Conservation (phyloP, 2,329 filamentous ascomycete genomes). For the Ophiocordyceps polyrhachis-furcata region DNA sequence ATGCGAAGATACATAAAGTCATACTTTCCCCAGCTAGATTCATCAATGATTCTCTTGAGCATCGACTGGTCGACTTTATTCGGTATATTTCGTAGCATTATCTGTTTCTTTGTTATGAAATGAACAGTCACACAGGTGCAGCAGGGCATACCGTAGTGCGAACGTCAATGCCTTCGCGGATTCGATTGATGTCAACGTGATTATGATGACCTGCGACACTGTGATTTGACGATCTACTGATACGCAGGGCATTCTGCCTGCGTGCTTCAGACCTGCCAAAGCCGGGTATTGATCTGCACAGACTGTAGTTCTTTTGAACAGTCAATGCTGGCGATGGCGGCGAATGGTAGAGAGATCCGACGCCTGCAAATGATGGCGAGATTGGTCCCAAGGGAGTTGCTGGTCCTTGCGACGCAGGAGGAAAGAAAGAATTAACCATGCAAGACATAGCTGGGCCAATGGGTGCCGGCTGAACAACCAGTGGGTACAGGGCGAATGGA, state of each 20-base stretch:
- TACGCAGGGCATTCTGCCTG: constrained; percentile 29
- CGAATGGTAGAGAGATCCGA: constrained; percentile 12
- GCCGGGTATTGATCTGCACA: constrained; percentile 17
- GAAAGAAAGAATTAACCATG: constrained; percentile 10
- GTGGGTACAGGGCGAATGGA: constrained; percentile 13
- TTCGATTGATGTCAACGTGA: constrained; percentile 40
- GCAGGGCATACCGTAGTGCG: constrained; percentile 46
- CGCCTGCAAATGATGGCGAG: constrained; percentile 13
- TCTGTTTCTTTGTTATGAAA: constrained; percentile 25
- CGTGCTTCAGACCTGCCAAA: constrained; percentile 20
- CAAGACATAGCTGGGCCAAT: constrained; percentile 11
- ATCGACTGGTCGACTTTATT: constrained; percentile 68
- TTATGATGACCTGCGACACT: constrained; percentile 36
- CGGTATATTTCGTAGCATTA: constrained; percentile 91
- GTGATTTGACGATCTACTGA: constrained; percentile 26
- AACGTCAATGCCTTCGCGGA: constrained; percentile 49
- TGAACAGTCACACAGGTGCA: neutral
- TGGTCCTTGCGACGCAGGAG: constrained; percentile 4
- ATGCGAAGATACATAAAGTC: constrained; percentile 94
- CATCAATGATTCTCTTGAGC: constrained; percentile 63
- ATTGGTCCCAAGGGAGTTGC: constrained; percentile 11
- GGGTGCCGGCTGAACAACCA: constrained; percentile 14
- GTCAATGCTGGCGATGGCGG: constrained; percentile 16
- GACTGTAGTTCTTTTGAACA: constrained; percentile 18
- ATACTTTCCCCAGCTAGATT: constrained; percentile 63